These are phyloP conservation scores for Aspergillus awamori DNA, from an alignment of 2,329 filamentous ascomycete genomes.

Conservation along the genomic window DNA sequence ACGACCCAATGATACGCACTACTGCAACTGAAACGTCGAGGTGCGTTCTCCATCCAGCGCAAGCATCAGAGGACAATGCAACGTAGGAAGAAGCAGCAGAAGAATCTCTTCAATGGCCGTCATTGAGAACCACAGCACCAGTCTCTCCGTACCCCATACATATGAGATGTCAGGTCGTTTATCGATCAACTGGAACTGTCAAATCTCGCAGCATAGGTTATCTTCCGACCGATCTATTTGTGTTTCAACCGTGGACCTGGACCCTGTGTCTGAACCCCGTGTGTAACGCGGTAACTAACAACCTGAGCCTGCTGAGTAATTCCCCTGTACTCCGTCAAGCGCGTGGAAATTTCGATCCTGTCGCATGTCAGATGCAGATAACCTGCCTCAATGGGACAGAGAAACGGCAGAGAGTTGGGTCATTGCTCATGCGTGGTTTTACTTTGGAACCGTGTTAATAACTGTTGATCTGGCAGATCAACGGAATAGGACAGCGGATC, in stretches of 20 bases:
- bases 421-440: background rate
- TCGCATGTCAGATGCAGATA: background rate
- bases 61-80: background rate
- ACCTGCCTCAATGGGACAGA: background rate
- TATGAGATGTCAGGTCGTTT: slow-evolving; percentile 3
- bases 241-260: slow-evolving; percentile 6
- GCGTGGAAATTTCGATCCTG: background rate
- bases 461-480: background rate
- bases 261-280: background rate
- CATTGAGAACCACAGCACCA: background rate
- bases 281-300: background rate
- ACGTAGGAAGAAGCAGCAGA: background rate
- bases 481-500: background rate
- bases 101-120: background rate
- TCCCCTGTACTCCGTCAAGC: background rate
- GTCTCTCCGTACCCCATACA: background rate
- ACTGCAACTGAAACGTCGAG: background rate
- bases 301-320: background rate
- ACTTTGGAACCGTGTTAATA: background rate
- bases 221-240: background rate
- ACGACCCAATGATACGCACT: background rate
- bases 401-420: background rate
- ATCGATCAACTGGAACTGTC: slow-evolving; percentile 2
- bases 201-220: slow-evolving; percentile 1
- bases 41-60: background rate